Conservation (phyloP, 306 rosid species). For the Begonia fuchsioides region DNA sequence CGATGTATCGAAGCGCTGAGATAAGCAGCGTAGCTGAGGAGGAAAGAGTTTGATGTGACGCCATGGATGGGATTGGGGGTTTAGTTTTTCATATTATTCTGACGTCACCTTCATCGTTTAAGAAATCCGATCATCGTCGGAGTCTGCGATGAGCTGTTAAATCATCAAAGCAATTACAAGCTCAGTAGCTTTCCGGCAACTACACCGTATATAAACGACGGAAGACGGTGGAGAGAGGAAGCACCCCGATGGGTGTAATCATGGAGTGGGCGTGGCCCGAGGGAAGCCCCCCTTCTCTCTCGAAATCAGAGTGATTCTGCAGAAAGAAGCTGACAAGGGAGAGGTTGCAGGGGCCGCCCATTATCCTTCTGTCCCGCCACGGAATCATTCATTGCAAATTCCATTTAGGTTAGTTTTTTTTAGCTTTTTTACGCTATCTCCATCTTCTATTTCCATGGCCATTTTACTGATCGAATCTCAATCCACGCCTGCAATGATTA, state of each 20-base stretch:
- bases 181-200: neutral
- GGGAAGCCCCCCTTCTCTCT: neutral
- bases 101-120: slow-evolving; percentile 4
- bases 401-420: too few species aligned
- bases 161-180: neutral
- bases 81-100: neutral
- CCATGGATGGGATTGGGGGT: slow-evolving; percentile 4
- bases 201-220: too few species aligned
- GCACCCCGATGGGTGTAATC: slow-evolving; percentile 3
- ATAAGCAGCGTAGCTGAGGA: too few species aligned
- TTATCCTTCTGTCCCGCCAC: neutral
- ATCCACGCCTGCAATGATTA: too few species aligned
- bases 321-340: slow-evolving; percentile 3
- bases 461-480: too few species aligned
- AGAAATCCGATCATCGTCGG: too few species aligned
- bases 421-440: too few species aligned
- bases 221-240: too few species aligned
- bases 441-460: too few species aligned
- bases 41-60: neutral
- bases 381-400: neutral
- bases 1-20: neutral
- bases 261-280: slow-evolving; percentile 2
- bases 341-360: neutral
- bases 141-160: neutral
- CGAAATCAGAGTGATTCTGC: slow-evolving; percentile 8